A percentile compares a stretch with the other conserved stretches of the same genome.
phyloP scores from a whole-genome alignment of 129 eudicot species.

The Flaveria linearis region DNA sequence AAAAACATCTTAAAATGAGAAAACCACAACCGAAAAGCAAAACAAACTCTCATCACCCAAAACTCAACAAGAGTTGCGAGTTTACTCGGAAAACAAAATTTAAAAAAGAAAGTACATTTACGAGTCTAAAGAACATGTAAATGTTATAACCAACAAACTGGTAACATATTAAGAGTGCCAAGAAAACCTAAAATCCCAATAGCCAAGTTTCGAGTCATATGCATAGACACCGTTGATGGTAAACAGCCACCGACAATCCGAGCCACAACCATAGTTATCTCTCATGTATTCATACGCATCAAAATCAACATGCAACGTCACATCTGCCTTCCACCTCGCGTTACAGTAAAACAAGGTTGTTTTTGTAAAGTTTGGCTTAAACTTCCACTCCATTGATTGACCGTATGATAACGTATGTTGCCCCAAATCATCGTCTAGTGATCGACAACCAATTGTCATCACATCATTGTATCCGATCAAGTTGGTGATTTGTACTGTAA shows the following conservation, averaged over 20 bases:
- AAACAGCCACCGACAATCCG: conserved; percentile 36
- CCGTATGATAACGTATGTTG: conserved; percentile 26
- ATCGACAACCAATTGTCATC: conserved; percentile 28
- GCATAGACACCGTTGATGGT: conserved; percentile 25
- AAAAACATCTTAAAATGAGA: background rate
- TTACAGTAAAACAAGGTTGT: conserved; percentile 34
- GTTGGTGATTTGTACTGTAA: conserved; percentile 29
- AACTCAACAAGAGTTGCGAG: background rate
- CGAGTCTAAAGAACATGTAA: background rate
- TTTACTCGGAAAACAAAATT: conserved; percentile 13
- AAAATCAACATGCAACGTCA: conserved; percentile 27
- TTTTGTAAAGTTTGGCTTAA: conserved; percentile 35
- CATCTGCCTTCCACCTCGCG: conserved; percentile 19
- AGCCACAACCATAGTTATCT: conserved; percentile 36
- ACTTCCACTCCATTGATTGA: conserved; percentile 33
- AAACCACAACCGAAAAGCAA: conserved; percentile 31
- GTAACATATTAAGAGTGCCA: conserved; percentile 22
- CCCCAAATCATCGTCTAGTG: conserved; percentile 37
- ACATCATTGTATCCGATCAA: conserved; percentile 29
- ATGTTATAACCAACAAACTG: background rate
- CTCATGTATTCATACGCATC: conserved; percentile 34
- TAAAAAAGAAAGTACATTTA: background rate
- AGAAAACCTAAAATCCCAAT: conserved; percentile 35
- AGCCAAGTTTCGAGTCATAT: conserved; percentile 19
- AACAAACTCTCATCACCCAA: background rate